Base-by-base conservation (phyloP, 805 yeast species). In the Wickerhamomyces tratensis region DNA sequence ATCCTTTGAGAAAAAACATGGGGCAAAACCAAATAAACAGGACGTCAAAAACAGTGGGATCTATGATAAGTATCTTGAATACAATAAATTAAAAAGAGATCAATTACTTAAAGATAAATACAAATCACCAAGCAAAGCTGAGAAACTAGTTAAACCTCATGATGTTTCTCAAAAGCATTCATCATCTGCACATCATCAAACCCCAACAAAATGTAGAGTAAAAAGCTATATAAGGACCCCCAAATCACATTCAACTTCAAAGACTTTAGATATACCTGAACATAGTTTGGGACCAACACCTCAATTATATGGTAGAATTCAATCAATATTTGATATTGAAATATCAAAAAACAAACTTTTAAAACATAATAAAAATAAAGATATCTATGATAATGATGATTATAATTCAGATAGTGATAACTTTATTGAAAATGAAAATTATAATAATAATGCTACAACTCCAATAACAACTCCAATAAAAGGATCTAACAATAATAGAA, bases 251-350 rank as follows among this genome's bases (percentile, higher is more conserved):
- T 20, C 20, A 20, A 20, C 20, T 20, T 20, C 20, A 20, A 20
- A 20, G 20, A 4, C 20, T 20, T 20, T 20, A 20, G 20, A 20
- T 20, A 20, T 20, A 20, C 20, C 46, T 6, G 41, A 46, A 7
- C 40, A 52, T 0, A 83, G 77, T 46, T 56, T 86, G 11, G 95
- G 95, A 0, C 96, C 96, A 1, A 86, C 96, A 0, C 96, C 96
- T 0, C 95, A 86, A 51, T 71, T 86, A 9, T 71, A 80, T 46
- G 96, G 96, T 0, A 73, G 82, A 42, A 84, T 85, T 0, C 57
- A 84, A 33, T 79, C 93, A 14, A 67, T 86, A 5, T 81, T 86
- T 54, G 95, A 86, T 46, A 31, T 31, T 31, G n/a, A 31, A 12
- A 12, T 31, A 13, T 12, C 30, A 27, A 2, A 7, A 27, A 7